Evolutionary conservation across 2,329 filamentous ascomycete species (phyloP).

Genomic region (Curvularia lunata): DNA sequence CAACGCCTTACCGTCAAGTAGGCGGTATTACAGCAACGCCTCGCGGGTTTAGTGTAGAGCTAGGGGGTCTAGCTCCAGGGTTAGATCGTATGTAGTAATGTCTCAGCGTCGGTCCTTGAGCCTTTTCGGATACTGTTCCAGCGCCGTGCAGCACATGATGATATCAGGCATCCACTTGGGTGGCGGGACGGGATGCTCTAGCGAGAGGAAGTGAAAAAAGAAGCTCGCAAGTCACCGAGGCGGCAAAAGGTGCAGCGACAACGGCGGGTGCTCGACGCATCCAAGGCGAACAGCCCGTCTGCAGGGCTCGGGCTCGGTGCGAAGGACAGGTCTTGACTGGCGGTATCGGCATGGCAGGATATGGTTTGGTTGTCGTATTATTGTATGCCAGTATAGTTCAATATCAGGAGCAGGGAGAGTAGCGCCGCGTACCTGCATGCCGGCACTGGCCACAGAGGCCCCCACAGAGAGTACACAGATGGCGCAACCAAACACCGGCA

Average conservation of each 20-base stretch:
- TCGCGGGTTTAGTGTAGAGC: neutral
- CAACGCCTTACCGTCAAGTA: neutral
- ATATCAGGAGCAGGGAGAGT: constrained; percentile 21
- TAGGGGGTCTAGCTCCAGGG: constrained; percentile 3
- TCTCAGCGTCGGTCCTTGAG: constrained; percentile 8
- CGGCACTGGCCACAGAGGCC: constrained; percentile 16
- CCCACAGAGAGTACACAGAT: constrained; percentile 6
- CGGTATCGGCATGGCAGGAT: neutral
- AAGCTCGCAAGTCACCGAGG: neutral
- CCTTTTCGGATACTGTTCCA: constrained; percentile 10
- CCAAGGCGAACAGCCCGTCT: constrained; percentile 1
- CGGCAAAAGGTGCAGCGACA: neutral
- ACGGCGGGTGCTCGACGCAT: neutral
- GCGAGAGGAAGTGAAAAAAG: neutral
- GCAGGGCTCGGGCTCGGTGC: constrained; percentile 1
- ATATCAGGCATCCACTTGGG: constrained; percentile 4
- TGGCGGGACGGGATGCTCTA: neutral
- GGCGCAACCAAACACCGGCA: constrained; percentile 11
- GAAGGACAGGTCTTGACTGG: neutral
- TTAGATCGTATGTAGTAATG: constrained; percentile 4
- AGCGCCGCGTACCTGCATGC: constrained; percentile 32
- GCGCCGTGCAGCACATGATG: constrained; percentile 14
- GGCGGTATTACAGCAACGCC: neutral
- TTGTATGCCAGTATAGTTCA: neutral
- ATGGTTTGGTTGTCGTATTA: neutral